Percentiles rank a stretch among this genome's conserved stretches.
Conservation (phyloP, 129 eudicot species). For the Chrysanthemum makinoi region DNA sequence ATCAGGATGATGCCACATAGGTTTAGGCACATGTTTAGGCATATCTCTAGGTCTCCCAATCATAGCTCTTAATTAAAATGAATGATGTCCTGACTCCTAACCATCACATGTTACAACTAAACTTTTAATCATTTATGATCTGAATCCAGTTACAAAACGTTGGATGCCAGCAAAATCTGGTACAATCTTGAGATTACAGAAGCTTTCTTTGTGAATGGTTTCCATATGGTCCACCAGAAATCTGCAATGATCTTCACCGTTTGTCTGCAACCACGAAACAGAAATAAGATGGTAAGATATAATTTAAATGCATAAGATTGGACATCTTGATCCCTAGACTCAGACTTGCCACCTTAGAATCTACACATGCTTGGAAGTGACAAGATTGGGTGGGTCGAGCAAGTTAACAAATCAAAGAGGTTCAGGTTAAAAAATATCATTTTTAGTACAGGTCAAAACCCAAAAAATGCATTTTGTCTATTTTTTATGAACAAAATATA, state of each 20-base stretch:
- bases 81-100: background rate
- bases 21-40: too few relatives aligned
- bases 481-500: too few relatives aligned
- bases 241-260: slow-evolving; percentile 83
- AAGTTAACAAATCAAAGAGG: too few relatives aligned
- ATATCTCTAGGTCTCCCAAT: too few relatives aligned
- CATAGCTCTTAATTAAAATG: background rate
- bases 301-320: background rate
- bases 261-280: slow-evolving; percentile 59
- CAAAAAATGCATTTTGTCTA: too few relatives aligned
- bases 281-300: background rate
- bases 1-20: too few relatives aligned
- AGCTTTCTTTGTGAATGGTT: slow-evolving; percentile 38
- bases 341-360: too few relatives aligned
- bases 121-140: slow-evolving; percentile 23
- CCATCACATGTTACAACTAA: slow-evolving; percentile 3
- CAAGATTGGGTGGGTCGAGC: too few relatives aligned
- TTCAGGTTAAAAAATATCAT: background rate
- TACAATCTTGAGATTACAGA: slow-evolving; percentile 38
- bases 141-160: slow-evolving; percentile 77
- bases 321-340: too few relatives aligned
- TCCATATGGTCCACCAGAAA: slow-evolving; percentile 58
- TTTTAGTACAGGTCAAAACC: too few relatives aligned
- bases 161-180: slow-evolving; percentile 77
- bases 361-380: too few relatives aligned